Conservation (phyloP, 768 basidiomycete species). For the Trametes villosa region DNA sequence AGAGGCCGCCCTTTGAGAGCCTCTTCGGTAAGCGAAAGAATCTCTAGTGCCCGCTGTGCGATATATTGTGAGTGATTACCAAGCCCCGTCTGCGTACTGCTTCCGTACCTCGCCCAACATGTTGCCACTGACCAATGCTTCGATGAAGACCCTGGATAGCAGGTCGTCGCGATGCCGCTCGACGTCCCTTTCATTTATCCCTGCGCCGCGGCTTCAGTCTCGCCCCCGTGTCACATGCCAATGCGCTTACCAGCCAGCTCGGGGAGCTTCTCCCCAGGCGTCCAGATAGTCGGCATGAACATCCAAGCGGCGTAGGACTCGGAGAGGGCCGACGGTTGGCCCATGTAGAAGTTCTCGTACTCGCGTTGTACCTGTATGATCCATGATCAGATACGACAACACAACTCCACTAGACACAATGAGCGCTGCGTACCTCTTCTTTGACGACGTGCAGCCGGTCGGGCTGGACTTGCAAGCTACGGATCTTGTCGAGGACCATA, state of each 20-base stretch:
- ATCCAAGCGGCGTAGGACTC: constrained; percentile 46
- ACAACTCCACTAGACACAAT: not conserved
- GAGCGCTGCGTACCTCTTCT: constrained; percentile 42
- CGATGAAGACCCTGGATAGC: constrained; percentile 45
- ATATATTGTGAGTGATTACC: not conserved
- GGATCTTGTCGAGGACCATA: constrained; percentile 47
- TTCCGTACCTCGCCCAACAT: constrained; percentile 36
- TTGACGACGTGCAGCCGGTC: constrained; percentile 48
- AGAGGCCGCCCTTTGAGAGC: constrained; percentile 42
- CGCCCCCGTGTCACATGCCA: not conserved
- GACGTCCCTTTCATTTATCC: constrained; percentile 46
- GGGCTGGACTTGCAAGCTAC: constrained; percentile 42
- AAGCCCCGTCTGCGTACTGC: constrained; percentile 11
- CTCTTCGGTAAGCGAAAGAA: constrained; percentile 43
- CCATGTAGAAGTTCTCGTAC: constrained; percentile 49
- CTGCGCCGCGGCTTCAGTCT: constrained; percentile 27
- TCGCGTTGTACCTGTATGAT: constrained; percentile 36
- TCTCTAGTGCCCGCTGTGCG: constrained; percentile 43
- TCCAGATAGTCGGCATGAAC: constrained; percentile 44
- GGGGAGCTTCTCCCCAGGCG: constrained; percentile 45
- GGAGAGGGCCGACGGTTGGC: constrained; percentile 33
- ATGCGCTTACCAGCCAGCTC: constrained; percentile 43
- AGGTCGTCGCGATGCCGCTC: constrained; percentile 44
- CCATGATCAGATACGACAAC: not conserved
- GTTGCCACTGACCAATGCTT: constrained; percentile 54